phyloP scores from a whole-genome alignment of 768 basidiomycete genomes.

The Collybiopsis luxurians region DNA sequence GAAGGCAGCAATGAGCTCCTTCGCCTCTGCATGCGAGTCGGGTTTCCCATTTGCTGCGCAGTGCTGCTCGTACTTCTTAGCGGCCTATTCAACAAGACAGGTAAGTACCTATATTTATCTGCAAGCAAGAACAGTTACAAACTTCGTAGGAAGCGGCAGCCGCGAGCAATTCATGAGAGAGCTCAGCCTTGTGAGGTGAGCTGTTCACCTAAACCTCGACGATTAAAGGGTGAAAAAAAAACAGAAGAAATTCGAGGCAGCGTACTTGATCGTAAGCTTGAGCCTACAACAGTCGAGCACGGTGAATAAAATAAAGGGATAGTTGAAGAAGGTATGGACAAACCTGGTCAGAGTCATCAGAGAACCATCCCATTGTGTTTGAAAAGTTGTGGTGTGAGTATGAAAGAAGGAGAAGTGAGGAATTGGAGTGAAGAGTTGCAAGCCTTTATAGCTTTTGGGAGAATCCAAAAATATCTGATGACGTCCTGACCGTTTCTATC shows the following conservation, averaged over 20 bases:
- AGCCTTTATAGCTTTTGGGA: neutral
- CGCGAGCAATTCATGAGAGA: conserved; percentile 54
- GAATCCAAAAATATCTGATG: too few relatives aligned
- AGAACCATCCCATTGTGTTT: conserved; percentile 19
- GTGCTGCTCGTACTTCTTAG: conserved; percentile 50
- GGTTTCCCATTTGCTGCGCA: conserved; percentile 38
- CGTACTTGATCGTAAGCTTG: conserved; percentile 20
- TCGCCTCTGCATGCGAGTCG: conserved; percentile 40
- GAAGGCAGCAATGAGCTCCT: conserved; percentile 46
- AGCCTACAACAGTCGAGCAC: conserved; percentile 13
- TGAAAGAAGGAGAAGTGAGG: neutral
- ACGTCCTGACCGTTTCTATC: too few relatives aligned
- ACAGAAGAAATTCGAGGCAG: too few relatives aligned
- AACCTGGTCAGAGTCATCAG: conserved; percentile 11
- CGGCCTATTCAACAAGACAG: conserved; percentile 29
- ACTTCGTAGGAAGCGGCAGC: conserved; percentile 55
- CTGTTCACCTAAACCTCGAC: too few relatives aligned
- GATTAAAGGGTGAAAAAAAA: too few relatives aligned
- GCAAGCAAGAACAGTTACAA: neutral
- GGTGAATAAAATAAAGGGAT: neutral
- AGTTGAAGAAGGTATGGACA: neutral
- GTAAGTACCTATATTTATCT: neutral
- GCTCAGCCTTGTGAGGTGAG: conserved; percentile 42
- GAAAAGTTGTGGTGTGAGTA: neutral
- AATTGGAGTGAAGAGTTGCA: too few relatives aligned